Evolutionary conservation across 2,329 filamentous ascomycete species (phyloP).

Genomic region (Onygenales sp.): DNA sequence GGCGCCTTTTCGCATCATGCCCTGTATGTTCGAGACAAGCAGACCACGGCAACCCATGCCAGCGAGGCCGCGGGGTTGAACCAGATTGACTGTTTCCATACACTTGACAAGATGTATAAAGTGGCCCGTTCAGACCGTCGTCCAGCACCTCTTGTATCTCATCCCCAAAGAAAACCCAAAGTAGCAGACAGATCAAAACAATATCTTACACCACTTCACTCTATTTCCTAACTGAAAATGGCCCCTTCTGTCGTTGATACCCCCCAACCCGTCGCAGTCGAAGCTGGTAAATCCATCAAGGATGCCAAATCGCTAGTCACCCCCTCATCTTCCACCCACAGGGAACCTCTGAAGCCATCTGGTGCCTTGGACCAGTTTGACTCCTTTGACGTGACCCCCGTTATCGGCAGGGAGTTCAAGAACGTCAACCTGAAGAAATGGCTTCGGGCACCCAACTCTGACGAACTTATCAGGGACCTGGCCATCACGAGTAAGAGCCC

Average conservation of each 20-base stretch:
- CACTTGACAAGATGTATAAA: neutral
- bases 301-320: neutral
- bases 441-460: constrained; percentile 25
- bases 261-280: constrained; percentile 6
- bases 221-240: constrained; percentile 9
- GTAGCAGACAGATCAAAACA: neutral
- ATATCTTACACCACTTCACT: neutral
- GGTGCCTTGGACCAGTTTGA: constrained; percentile 36
- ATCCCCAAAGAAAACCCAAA: neutral
- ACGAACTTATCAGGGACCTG: constrained; percentile 26
- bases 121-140: neutral
- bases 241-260: constrained; percentile 15
- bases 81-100: neutral
- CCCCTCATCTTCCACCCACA: constrained; percentile 10
- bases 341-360: constrained; percentile 27
- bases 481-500: constrained; percentile 21
- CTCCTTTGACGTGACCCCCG: constrained; percentile 41
- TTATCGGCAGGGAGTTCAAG: constrained; percentile 42
- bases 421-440: constrained; percentile 41
- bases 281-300: neutral
- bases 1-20: neutral
- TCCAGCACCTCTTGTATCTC: neutral
- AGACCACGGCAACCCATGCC: neutral
- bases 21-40: neutral
- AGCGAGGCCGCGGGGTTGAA: neutral